Percentiles rank a stretch among this genome's conserved stretches.
Evolutionary conservation across 1,284 basidiomycete species (phyloP).

Genomic region (Tranzscheliella williamsii): DNA sequence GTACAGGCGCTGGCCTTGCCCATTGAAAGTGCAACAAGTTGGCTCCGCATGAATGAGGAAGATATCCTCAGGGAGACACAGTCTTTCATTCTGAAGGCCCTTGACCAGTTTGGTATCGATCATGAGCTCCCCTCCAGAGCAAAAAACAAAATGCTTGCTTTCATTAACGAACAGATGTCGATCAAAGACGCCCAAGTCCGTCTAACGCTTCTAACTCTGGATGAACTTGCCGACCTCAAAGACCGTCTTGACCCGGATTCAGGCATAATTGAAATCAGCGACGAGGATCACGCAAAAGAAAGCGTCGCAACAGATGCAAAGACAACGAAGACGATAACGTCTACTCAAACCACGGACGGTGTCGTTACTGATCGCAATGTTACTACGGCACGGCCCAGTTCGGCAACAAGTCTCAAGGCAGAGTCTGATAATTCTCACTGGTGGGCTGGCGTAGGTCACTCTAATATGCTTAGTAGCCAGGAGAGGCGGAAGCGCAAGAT

Average conservation of each 20-base stretch:
- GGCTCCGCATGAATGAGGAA: conserved; percentile 60
- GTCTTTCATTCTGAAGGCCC: conserved; percentile 47
- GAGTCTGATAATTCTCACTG: conserved; percentile 24
- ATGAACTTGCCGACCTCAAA: conserved; percentile 50
- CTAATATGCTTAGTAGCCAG: conserved; percentile 20
- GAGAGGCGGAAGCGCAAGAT: conserved; percentile 26
- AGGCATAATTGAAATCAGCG: conserved; percentile 29
- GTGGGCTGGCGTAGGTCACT: conserved; percentile 34
- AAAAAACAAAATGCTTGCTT: conserved; percentile 45
- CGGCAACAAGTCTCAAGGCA: no score
- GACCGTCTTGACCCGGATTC: conserved; percentile 27
- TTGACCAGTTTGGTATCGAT: conserved; percentile 43
- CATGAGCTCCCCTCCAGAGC: conserved; percentile 34
- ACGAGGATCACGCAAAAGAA: conserved; percentile 29
- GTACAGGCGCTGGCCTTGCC: conserved; percentile 42
- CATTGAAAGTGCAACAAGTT: conserved; percentile 47
- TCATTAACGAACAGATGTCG: conserved; percentile 50
- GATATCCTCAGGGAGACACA: conserved; percentile 54
- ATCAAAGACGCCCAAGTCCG: conserved; percentile 36
- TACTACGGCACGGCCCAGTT: no score
- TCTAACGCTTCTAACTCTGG: conserved; percentile 43
- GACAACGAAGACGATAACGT: conserved; percentile 4
- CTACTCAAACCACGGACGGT: background rate
- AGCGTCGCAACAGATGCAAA: conserved; percentile 21
- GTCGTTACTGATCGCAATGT: background rate